Conservation (phyloP, 805 yeast genomes). For the Kuraishia borneana region DNA sequence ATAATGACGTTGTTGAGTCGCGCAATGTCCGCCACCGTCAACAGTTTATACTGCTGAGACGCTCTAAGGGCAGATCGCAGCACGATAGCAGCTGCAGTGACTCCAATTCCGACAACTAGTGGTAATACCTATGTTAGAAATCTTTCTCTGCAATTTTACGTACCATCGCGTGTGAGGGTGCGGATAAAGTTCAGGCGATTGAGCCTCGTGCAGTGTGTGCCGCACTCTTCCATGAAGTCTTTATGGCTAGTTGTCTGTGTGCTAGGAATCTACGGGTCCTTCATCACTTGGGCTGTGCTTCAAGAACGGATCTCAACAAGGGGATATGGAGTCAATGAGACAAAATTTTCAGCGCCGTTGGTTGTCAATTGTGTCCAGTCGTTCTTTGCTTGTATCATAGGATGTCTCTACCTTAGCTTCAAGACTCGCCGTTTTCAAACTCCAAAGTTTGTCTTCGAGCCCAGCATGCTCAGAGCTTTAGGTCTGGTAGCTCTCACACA, state of each 20-base stretch:
- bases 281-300: conserved; percentile 82
- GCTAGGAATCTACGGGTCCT: conserved; percentile 73
- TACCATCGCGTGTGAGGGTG: conserved; percentile 1
- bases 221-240: no score
- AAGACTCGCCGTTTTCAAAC: conserved; percentile 11
- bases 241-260: conserved; percentile 19
- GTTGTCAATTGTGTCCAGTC: conserved; percentile 73
- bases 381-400: conserved; percentile 57
- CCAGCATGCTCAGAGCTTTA: conserved; percentile 23
- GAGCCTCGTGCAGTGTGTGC: no score
- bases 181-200: no score
- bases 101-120: conserved; percentile 42
- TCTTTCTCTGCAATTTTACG: background rate
- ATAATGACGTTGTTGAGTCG: conserved; percentile 22
- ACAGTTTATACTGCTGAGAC: conserved; percentile 13
- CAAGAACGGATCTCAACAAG: conserved; percentile 82
- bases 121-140: conserved; percentile 28
- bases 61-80: conserved; percentile 26
- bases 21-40: conserved; percentile 27
- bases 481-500: conserved; percentile 59
- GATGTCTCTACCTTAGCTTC: conserved; percentile 42
- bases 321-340: conserved; percentile 45
- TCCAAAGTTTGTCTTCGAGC: conserved; percentile 20
- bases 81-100: conserved; percentile 38
- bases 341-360: conserved; percentile 62